Percentiles rank a stretch among this genome's conserved stretches.
These are phyloP conservation scores for Penicillium herquei DNA, from an alignment of 495 filamentous ascomycete species.

Conservation along the genomic window DNA sequence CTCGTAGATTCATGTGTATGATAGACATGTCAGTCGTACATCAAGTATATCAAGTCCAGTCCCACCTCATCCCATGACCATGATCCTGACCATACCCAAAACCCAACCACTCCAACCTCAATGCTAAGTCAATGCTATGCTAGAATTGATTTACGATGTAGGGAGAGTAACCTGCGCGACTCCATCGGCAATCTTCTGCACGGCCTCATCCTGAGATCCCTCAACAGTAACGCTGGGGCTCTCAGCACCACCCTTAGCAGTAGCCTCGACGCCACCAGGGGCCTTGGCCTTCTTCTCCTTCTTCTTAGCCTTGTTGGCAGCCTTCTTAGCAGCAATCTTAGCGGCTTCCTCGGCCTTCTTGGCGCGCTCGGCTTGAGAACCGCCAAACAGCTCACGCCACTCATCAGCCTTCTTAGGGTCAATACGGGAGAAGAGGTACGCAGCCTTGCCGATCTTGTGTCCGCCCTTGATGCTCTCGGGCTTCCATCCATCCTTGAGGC, in stretches of 20 bases:
- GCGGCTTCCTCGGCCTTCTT: constrained; percentile 67
- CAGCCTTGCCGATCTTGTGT: constrained; percentile 79
- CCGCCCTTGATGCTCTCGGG: constrained; percentile 60
- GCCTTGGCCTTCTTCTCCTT: constrained; percentile 62
- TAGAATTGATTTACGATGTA: constrained; percentile 23
- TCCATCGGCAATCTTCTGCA: constrained; percentile 41
- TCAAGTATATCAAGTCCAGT: constrained; percentile 14
- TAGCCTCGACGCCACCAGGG: constrained; percentile 28
- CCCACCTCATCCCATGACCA: constrained; percentile 8
- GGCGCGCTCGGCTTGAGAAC: constrained; percentile 60
- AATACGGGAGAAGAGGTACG: constrained; percentile 81
- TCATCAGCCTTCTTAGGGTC: constrained; percentile 77
- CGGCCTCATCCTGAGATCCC: constrained; percentile 28
- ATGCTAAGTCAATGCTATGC: too few relatives aligned
- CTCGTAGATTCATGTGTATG: constrained; percentile 7
- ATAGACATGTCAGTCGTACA: constrained; percentile 8
- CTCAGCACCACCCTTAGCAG: constrained; percentile 38
- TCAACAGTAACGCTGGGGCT: constrained; percentile 20
- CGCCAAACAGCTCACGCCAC: constrained; percentile 81
- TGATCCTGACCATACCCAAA: constrained; percentile 5
- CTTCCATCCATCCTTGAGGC: constrained; percentile 55
- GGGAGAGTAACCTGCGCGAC: constrained; percentile 43
- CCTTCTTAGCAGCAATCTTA: constrained; percentile 53
- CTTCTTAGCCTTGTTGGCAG: constrained; percentile 56
- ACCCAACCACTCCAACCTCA: background rate